Base-by-base conservation (phyloP, 495 filamentous ascomycete species). In the Parmelia sp. region DNA sequence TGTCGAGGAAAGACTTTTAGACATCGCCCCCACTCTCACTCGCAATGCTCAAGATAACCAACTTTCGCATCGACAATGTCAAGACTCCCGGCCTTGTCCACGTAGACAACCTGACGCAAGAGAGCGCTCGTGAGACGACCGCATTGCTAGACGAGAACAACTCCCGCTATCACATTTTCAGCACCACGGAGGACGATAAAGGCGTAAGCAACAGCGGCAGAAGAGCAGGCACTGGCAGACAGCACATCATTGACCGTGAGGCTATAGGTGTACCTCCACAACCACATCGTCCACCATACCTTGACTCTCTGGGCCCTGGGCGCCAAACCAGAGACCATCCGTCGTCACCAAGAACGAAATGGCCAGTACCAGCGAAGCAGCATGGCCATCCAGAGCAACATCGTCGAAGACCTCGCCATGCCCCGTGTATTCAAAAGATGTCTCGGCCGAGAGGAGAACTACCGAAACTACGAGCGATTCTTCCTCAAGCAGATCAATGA, bases 401-500 rank as follows among this genome's bases (percentile, higher is more conserved):
- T 19, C 17, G 51, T 65, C 21, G 42, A 64, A 35, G 61, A 59
- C n/a, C n/a, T 67, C 37, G 42, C 65, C 21, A 25, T 35, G 17
- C 27, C 37, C 21, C 19, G 17, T 23, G 47, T 36, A 29, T 67
- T 65, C 56, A 51, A 45, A 8, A 64, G 51, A 40, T 39, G 37
- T 39, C 3, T 60, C 1, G 61, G 62, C 19, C 58, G 56, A 2
- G 42, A 64, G 35, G 49, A 42, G 36, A 42, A 65, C 21, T 65
- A 47, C 31, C 61, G 42, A 11, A 51, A 51, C 62, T 65, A 35
- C 8, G 40, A 36, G 23, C 61, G 56, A 10, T 67, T 59, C 44
- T 67, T 67, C 40, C 33, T 40, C 51, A n/a, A 59, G 14, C 62
- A 58, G 51, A 67, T 67, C 53, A 53, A 56, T n/a, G 36, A 58